phyloP scores from a whole-genome alignment of 345 rosid species.

The Sonneratia caseolaris region DNA sequence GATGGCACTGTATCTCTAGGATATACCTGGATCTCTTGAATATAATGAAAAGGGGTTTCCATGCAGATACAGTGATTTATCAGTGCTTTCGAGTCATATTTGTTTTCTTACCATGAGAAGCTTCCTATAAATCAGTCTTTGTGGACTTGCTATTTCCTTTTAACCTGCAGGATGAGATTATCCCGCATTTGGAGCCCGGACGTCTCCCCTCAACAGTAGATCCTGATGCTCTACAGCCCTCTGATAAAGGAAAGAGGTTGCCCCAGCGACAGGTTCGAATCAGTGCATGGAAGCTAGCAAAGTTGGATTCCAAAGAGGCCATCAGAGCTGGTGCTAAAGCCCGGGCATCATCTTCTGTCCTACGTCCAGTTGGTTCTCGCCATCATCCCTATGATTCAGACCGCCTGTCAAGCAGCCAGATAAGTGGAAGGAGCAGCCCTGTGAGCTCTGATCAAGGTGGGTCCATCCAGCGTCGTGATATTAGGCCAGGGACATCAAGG shows the following conservation, averaged over 20 bases:
- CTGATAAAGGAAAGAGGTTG: conserved; percentile 43
- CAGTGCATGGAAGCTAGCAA: conserved; percentile 91
- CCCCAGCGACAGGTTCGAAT: conserved; percentile 73
- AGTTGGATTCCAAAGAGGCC: conserved; percentile 72
- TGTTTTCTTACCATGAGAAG: background rate
- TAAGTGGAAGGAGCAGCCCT: conserved; percentile 76
- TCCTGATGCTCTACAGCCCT: conserved; percentile 40
- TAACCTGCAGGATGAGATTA: conserved; percentile 61
- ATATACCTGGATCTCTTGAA: too few species aligned
- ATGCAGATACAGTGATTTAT: too few species aligned
- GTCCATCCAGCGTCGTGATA: conserved; percentile 16
- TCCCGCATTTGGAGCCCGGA: conserved; percentile 84
- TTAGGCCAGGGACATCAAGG: conserved; percentile 27
- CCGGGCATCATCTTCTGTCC: conserved; percentile 81
- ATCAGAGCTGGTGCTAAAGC: conserved; percentile 82
- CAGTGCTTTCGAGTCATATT: too few species aligned
- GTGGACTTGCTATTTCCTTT: background rate
- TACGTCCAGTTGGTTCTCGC: conserved; percentile 51
- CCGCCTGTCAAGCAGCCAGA: conserved; percentile 49
- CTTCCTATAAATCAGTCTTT: background rate
- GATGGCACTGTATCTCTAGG: too few species aligned
- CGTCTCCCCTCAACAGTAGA: conserved; percentile 69
- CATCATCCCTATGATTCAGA: conserved; percentile 47
- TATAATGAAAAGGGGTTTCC: too few species aligned
- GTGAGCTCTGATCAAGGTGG: conserved; percentile 40